A percentile compares a stretch with the other conserved stretches of the same genome.
Evolutionary conservation across 352 stramenopile genomes (phyloP).

Genomic region (Globisporangium mamillatum): DNA sequence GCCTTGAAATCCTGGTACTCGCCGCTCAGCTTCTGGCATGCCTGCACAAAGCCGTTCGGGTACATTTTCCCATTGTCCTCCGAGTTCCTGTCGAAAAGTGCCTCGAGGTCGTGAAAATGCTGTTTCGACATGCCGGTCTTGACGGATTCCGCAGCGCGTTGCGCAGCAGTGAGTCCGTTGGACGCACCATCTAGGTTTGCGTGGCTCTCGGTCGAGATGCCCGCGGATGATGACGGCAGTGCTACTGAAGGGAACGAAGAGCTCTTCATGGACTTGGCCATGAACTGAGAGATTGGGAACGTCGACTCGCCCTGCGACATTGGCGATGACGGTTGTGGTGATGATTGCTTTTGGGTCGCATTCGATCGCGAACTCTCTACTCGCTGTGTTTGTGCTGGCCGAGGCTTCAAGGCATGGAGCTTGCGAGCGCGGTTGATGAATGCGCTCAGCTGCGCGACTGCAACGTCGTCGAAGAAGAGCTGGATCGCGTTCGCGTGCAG

Average conservation of each 20-base stretch:
- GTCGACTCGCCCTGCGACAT: constrained; percentile 10
- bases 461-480: constrained; percentile 85
- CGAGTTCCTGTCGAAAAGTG: constrained; percentile 51
- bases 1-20: constrained; percentile 62
- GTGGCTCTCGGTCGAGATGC: neutral
- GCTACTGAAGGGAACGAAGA: neutral
- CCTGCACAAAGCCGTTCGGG: constrained; percentile 59
- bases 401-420: constrained; percentile 34
- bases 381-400: constrained; percentile 9
- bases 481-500: constrained; percentile 78
- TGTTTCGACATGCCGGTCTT: constrained; percentile 51
- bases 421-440: constrained; percentile 71
- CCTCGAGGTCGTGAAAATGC: constrained; percentile 48
- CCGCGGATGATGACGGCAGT: neutral
- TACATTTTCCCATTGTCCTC: constrained; percentile 53
- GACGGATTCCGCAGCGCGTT: constrained; percentile 27
- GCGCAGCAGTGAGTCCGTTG: constrained; percentile 11
- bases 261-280: constrained; percentile 1
- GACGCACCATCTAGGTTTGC: neutral
- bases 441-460: constrained; percentile 74
- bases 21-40: constrained; percentile 53
- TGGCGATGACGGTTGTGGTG: neutral
- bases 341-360: constrained; percentile 3
- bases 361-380: neutral
- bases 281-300: constrained; percentile 1